Evolutionary conservation across 2,329 filamentous ascomycete genomes (phyloP).

Genomic region (Monosporascus sp.): DNA sequence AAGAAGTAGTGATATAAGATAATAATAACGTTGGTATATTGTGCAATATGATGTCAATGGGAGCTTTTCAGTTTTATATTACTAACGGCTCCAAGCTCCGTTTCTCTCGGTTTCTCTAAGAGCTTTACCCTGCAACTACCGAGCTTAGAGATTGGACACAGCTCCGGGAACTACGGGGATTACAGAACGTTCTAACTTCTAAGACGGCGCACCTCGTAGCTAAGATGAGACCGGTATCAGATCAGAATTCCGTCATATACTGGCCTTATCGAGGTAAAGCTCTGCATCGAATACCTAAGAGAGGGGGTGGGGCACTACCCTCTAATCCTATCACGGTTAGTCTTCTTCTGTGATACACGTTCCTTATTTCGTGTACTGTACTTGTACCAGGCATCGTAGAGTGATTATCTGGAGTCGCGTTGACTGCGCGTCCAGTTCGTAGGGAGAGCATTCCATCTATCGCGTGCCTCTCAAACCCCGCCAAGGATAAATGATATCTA

Average conservation of each 20-base stretch:
- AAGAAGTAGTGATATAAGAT: no score
- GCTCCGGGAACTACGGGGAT: not conserved
- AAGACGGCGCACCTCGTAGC: not conserved
- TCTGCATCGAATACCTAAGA: not conserved
- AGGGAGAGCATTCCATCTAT: no score
- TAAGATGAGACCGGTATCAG: not conserved
- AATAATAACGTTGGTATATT: no score
- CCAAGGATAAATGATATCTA: constrained; percentile 1
- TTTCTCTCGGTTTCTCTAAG: not conserved
- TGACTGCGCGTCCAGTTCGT: no score
- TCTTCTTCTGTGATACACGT: no score
- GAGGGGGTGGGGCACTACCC: no score
- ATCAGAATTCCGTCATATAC: not conserved
- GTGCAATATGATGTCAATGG: not conserved
- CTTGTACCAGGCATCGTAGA: no score
- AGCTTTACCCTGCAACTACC: not conserved
- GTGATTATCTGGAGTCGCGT: no score
- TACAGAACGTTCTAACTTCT: not conserved
- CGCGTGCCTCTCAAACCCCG: no score
- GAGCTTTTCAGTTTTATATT: not conserved
- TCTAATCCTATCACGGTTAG: no score
- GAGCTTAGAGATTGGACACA: not conserved
- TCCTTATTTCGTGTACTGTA: no score
- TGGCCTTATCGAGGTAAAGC: not conserved
- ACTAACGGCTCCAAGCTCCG: not conserved